These are phyloP conservation scores for Eleusine indica DNA, from an alignment of 176 grass and related monocot species.

Conservation along the genomic window DNA sequence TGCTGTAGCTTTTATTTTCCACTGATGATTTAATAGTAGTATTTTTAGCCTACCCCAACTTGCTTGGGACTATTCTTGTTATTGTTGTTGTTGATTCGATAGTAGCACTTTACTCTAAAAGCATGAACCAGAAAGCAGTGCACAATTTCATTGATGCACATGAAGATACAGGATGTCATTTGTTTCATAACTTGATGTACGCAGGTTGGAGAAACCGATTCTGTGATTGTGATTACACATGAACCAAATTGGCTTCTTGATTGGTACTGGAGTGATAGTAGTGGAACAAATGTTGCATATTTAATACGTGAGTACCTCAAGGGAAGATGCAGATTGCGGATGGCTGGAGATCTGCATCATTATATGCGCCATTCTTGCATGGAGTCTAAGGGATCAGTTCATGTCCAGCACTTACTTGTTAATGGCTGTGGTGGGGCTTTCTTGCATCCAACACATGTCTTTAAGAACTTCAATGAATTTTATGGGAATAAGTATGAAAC, in stretches of 20 bases:
- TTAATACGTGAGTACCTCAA: slow-evolving; percentile 86
- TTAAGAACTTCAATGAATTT: slow-evolving; percentile 71
- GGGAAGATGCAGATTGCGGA: slow-evolving; percentile 85
- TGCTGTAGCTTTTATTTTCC: not conserved
- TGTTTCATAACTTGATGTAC: slow-evolving; percentile 22
- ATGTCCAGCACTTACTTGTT: slow-evolving; percentile 90
- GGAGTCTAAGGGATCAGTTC: slow-evolving; percentile 57
- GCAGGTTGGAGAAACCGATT: slow-evolving; percentile 84
- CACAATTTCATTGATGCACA: not conserved
- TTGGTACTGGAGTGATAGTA: slow-evolving; percentile 91
- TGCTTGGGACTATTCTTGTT: too few relatives aligned
- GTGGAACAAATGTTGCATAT: slow-evolving; percentile 79
- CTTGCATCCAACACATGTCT: slow-evolving; percentile 96
- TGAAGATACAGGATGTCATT: not conserved
- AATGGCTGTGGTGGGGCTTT: slow-evolving; percentile 99
- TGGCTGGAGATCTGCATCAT: slow-evolving; percentile 98
- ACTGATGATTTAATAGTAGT: slow-evolving; percentile 15
- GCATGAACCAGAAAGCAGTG: slow-evolving; percentile 14
- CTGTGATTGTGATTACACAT: slow-evolving; percentile 90
- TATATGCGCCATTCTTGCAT: slow-evolving; percentile 93
- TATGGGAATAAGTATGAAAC: slow-evolving; percentile 87
- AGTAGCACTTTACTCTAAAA: slow-evolving; percentile 18
- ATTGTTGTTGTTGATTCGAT: not conserved
- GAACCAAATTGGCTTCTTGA: slow-evolving; percentile 99
- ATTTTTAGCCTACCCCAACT: too few relatives aligned